A percentile compares a stretch with the other conserved stretches of the same genome.
Evolutionary conservation across 2,329 filamentous ascomycete species (phyloP).

Genomic region (Pestalotiopsis sp.): DNA sequence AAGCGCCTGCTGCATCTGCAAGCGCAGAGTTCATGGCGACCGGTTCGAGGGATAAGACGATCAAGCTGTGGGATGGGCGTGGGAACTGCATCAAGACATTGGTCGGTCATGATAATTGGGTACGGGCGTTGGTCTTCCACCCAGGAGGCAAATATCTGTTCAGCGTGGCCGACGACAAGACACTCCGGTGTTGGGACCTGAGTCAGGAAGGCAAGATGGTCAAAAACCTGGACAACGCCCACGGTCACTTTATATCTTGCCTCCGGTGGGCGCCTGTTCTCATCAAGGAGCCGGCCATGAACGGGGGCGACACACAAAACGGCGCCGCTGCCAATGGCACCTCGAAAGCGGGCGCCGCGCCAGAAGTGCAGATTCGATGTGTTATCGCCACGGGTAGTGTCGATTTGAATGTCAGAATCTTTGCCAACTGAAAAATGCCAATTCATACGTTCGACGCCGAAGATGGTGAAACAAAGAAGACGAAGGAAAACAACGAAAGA

Average conservation of each 20-base stretch:
- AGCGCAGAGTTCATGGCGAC: conserved; percentile 89
- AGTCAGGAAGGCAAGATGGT: conserved; percentile 89
- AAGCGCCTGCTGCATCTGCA: conserved; percentile 76
- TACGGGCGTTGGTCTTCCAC: conserved; percentile 84
- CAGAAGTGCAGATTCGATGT: conserved; percentile 72
- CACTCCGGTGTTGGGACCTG: conserved; percentile 91
- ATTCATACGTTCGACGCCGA: background rate
- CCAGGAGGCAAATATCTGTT: conserved; percentile 90
- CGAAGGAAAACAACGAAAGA: background rate
- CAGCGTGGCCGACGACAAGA: conserved; percentile 87
- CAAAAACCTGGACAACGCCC: conserved; percentile 75
- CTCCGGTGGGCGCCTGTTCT: conserved; percentile 84
- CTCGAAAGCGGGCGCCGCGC: conserved; percentile 41
- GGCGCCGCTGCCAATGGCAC: conserved; percentile 52
- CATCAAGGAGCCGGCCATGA: conserved; percentile 57
- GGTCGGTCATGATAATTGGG: conserved; percentile 91
- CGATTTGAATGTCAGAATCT: conserved; percentile 78
- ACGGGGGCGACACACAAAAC: conserved; percentile 45
- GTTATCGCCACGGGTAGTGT: conserved; percentile 88
- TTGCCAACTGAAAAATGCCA: conserved; percentile 56
- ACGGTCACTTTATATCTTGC: conserved; percentile 84
- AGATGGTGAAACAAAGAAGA: background rate
- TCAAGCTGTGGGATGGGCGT: conserved; percentile 84
- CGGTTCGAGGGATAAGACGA: conserved; percentile 86
- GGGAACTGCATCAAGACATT: conserved; percentile 85